Evolutionary conservation across 2,329 filamentous ascomycete genomes (phyloP).

Genomic region (Calonectria fujianensis): DNA sequence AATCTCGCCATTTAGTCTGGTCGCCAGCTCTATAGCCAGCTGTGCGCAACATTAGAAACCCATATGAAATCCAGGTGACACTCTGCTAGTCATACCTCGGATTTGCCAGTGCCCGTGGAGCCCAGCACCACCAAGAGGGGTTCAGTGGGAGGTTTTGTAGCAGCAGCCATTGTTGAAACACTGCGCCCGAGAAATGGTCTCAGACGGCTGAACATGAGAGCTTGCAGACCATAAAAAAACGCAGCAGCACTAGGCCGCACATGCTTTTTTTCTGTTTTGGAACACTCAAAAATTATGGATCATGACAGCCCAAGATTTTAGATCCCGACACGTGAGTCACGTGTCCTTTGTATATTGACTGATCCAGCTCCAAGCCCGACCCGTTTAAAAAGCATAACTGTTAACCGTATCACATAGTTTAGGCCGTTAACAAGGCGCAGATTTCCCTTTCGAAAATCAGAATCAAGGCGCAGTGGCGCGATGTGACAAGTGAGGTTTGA

Average conservation of each 20-base stretch:
- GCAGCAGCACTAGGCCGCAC: slow-evolving; percentile 11
- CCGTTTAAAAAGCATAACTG: slow-evolving; percentile 17
- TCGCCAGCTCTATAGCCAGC: slow-evolving; percentile 92
- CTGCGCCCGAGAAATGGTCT: slow-evolving; percentile 55
- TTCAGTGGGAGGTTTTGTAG: slow-evolving; percentile 62
- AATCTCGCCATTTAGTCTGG: slow-evolving; percentile 90
- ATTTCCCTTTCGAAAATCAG: not conserved
- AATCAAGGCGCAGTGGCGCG: not conserved
- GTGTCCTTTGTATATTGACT: not conserved
- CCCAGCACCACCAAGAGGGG: slow-evolving; percentile 90
- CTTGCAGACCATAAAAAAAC: slow-evolving; percentile 41
- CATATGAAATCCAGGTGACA: slow-evolving; percentile 27
- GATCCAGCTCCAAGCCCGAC: not conserved
- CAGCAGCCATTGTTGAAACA: slow-evolving; percentile 63
- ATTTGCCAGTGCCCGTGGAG: slow-evolving; percentile 95
- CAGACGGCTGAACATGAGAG: slow-evolving; percentile 56
- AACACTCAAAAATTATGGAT: slow-evolving; percentile 11
- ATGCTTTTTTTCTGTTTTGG: slow-evolving; percentile 19
- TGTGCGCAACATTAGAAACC: slow-evolving; percentile 60
- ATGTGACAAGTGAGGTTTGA: slow-evolving; percentile 14
- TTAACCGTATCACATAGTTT: slow-evolving; percentile 5
- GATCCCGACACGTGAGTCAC: not conserved
- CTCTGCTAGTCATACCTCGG: slow-evolving; percentile 77
- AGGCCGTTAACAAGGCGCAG: not conserved
- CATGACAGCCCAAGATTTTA: slow-evolving; percentile 22